Conservation (phyloP, 2,329 filamentous ascomycete species). For the Didymella exigua region DNA sequence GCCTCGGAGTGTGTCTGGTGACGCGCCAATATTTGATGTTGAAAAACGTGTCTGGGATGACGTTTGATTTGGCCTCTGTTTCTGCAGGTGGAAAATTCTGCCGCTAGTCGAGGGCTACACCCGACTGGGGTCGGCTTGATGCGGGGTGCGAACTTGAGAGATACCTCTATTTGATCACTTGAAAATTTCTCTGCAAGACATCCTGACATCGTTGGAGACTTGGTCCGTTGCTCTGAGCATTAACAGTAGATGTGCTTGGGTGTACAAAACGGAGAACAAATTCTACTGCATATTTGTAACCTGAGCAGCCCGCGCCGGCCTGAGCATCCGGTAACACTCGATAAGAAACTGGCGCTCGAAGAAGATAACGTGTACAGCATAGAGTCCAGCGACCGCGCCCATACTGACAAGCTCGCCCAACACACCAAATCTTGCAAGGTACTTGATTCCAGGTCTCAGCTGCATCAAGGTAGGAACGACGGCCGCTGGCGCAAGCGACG, state of each 20-base stretch:
- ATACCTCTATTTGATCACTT: not conserved
- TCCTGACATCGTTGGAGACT: not conserved
- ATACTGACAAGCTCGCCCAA: conserved; percentile 51
- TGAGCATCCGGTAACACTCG: conserved; percentile 44
- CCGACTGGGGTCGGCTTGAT: conserved; percentile 8
- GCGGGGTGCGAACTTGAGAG: not conserved
- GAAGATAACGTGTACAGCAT: conserved; percentile 43
- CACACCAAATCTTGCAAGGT: conserved; percentile 46
- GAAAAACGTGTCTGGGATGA: conserved; percentile 23
- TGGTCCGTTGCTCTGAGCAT: not conserved
- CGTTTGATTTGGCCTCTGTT: conserved; percentile 20
- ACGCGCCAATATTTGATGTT: conserved; percentile 24
- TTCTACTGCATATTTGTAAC: not conserved
- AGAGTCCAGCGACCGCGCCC: conserved; percentile 44
- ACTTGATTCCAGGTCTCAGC: conserved; percentile 28
- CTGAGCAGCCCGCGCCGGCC: conserved; percentile 15
- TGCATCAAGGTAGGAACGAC: conserved; percentile 47
- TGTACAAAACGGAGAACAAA: too few relatives aligned
- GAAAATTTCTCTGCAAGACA: not conserved
- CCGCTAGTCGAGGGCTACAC: conserved; percentile 22
- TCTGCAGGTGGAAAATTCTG: conserved; percentile 24
- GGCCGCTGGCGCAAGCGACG: conserved; percentile 46
- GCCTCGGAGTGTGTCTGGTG: conserved; percentile 25
- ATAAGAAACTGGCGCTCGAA: conserved; percentile 42
- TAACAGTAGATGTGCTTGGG: not conserved